Conservation (phyloP, 306 rosid species). For the Rosa lucieae region DNA sequence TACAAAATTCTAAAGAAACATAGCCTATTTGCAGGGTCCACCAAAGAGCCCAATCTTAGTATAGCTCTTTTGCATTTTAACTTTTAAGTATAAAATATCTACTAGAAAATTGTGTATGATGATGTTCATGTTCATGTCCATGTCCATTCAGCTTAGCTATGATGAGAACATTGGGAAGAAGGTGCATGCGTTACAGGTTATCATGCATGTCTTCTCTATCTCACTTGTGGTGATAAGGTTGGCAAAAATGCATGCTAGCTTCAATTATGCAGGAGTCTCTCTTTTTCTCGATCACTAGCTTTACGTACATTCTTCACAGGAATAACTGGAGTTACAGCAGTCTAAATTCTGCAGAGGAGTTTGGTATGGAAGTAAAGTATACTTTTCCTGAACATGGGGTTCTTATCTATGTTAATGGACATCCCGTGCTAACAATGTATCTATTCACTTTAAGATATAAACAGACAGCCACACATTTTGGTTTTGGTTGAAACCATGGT, state of each 20-base stretch:
- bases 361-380: neutral
- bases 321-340: neutral
- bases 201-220: neutral
- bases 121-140: neutral
- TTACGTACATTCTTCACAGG: neutral
- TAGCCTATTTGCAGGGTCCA: too few species aligned
- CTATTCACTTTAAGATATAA: neutral
- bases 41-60: neutral
- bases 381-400: constrained; percentile 1
- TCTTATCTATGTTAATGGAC: constrained; percentile 1
- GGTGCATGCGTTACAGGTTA: neutral
- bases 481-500: constrained; percentile 5
- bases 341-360: neutral
- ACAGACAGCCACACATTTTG: neutral
- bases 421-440: neutral
- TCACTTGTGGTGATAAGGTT: neutral
- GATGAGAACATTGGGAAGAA: neutral
- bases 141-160: neutral
- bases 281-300: neutral
- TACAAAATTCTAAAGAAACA: too few species aligned
- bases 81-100: neutral
- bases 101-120: neutral
- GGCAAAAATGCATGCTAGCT: neutral
- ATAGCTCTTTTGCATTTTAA: neutral
- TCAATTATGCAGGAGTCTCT: constrained; percentile 5